These are phyloP conservation scores for Elsinoe batatas DNA, from an alignment of 2,329 filamentous ascomycete genomes.

Conservation along the genomic window DNA sequence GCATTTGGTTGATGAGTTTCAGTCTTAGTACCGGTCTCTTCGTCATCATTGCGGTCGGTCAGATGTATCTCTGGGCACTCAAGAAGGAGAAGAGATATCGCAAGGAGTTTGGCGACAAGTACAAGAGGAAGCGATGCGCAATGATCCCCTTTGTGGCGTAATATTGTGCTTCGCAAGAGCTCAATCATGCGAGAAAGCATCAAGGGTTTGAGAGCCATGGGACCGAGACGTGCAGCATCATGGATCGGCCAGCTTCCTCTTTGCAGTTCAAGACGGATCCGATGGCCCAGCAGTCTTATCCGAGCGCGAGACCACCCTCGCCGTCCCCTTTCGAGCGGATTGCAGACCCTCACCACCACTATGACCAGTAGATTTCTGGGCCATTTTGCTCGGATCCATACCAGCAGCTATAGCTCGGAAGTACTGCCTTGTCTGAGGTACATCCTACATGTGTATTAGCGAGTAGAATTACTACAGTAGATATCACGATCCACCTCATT, in stretches of 20 bases:
- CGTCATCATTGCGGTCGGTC: constrained; percentile 57
- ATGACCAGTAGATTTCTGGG: background rate
- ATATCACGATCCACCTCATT: constrained; percentile 11
- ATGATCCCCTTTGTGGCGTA: constrained; percentile 71
- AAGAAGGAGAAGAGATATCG: constrained; percentile 89
- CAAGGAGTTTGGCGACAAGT: constrained; percentile 82
- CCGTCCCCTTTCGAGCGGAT: background rate
- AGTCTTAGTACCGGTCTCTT: constrained; percentile 73
- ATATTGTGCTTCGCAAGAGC: background rate
- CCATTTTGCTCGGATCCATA: constrained; percentile 1
- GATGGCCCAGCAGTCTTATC: background rate
- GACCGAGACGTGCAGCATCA: background rate
- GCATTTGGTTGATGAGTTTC: constrained; percentile 68
- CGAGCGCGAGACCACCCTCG: background rate
- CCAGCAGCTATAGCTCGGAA: constrained; percentile 14
- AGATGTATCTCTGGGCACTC: constrained; percentile 81
- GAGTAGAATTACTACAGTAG: background rate
- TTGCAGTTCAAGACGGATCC: background rate
- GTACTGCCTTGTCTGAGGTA: constrained; percentile 14
- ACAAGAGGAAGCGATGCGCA: constrained; percentile 85
- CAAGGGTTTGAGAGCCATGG: background rate
- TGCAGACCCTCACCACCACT: background rate
- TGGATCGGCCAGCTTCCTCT: constrained; percentile 5
- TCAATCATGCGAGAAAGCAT: background rate
- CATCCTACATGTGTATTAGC: background rate